phyloP scores from a whole-genome alignment of 164 flowering plant species.

The Kingdonia uniflora region DNA sequence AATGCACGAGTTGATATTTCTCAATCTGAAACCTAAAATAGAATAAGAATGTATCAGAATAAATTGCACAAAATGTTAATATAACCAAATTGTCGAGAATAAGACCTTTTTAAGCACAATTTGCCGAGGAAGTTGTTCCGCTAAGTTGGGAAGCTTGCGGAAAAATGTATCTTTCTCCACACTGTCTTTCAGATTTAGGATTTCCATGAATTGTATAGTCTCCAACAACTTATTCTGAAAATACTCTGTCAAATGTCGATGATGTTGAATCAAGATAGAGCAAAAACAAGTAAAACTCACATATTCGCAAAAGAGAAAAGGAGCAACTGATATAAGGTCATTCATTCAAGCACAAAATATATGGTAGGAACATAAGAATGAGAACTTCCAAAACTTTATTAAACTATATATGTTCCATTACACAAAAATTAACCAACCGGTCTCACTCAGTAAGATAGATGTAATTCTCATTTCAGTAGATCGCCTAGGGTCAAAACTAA shows the following conservation, averaged over 20 bases:
- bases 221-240: conserved; percentile 98
- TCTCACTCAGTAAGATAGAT: too few species aligned
- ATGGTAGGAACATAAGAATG: too few species aligned
- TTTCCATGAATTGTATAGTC: conserved; percentile 96
- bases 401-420: too few species aligned
- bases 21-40: not conserved
- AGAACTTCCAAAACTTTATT: too few species aligned
- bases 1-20: conserved; percentile 7
- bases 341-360: too few species aligned
- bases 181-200: conserved; percentile 90
- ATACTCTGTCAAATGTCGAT: conserved; percentile 56
- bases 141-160: conserved; percentile 89
- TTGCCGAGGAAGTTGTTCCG: conserved; percentile 97
- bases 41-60: not conserved
- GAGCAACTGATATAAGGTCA: too few species aligned
- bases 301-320: not conserved
- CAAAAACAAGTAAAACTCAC: not conserved
- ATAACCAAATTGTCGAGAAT: not conserved
- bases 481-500: too few species aligned
- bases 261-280: conserved; percentile 4
- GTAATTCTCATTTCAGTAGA: too few species aligned
- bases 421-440: too few species aligned
- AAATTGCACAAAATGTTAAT: not conserved
- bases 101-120: conserved; percentile 88
- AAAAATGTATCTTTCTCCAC: conserved; percentile 96